Percentiles rank a stretch among this genome's conserved stretches.
These are phyloP conservation scores for Cucurbita argyrosperma DNA, from an alignment of 306 rosid genomes.

Conservation along the genomic window DNA sequence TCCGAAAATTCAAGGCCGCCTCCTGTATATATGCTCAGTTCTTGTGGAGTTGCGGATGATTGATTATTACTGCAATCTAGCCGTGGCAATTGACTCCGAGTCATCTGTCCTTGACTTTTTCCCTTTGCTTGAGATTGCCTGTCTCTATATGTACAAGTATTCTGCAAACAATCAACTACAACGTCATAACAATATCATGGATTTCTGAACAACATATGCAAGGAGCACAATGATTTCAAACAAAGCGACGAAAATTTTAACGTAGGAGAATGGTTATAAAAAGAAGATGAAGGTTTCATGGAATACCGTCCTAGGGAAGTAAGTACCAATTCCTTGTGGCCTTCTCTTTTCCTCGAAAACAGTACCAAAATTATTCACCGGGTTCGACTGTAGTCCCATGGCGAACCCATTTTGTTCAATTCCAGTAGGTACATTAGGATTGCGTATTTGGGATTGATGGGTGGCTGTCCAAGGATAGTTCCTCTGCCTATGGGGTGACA, in stretches of 20 bases:
- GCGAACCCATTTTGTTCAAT: conserved; percentile 28
- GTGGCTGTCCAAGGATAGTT: conserved; percentile 42
- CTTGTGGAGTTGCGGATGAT: conserved; percentile 22
- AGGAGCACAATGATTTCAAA: background rate
- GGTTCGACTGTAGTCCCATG: conserved; percentile 25
- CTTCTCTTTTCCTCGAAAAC: conserved; percentile 42
- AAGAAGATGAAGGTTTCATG: background rate
- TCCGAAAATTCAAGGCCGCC: conserved; percentile 28
- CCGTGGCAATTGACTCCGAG: conserved; percentile 30
- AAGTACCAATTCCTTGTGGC: conserved; percentile 61
- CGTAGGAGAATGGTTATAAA: background rate
- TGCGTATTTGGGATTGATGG: conserved; percentile 22
- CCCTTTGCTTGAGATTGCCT: conserved; percentile 32
- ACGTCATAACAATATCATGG: background rate
- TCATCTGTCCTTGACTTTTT: conserved; percentile 30
- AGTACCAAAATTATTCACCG: conserved; percentile 25
- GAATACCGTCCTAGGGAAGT: conserved; percentile 58
- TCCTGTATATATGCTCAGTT: conserved; percentile 20
- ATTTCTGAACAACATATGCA: background rate
- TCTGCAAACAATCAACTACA: conserved; percentile 35
- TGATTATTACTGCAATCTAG: conserved; percentile 20
- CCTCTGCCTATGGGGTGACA: conserved; percentile 30
- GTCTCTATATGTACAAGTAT: conserved; percentile 28
- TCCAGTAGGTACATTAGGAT: conserved; percentile 27
- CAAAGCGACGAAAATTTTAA: conserved; percentile 4